Conservation (phyloP, 495 filamentous ascomycete genomes). For the Xeromyces bisporus region DNA sequence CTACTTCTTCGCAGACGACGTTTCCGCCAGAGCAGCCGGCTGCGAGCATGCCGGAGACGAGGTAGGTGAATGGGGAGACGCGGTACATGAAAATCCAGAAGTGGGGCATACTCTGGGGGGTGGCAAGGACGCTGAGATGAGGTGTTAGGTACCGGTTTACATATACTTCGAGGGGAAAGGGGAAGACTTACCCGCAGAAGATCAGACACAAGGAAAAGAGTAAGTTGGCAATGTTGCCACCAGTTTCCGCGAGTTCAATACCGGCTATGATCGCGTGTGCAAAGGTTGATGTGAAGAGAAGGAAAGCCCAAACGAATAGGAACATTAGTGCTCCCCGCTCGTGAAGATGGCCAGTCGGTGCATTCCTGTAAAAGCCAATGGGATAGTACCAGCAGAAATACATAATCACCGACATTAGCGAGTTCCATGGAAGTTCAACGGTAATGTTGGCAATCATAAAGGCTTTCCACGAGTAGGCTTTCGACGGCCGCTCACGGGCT, state of each 20-base stretch:
- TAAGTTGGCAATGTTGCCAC: conserved; percentile 43
- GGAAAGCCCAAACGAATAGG: conserved; percentile 37
- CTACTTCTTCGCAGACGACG: conserved; percentile 40
- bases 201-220: conserved; percentile 44
- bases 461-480: conserved; percentile 58
- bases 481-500: conserved; percentile 52
- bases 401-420: conserved; percentile 45
- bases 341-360: conserved; percentile 24
- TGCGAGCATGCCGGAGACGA: conserved; percentile 47
- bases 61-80: conserved; percentile 56
- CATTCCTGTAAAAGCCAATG: conserved; percentile 43
- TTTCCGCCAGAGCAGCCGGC: conserved; percentile 40
- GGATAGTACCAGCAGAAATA: conserved; percentile 55
- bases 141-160: not conserved
- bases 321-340: conserved; percentile 43
- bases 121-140: conserved; percentile 43
- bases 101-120: conserved; percentile 38
- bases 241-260: conserved; percentile 44
- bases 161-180: not conserved
- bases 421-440: conserved; percentile 58
- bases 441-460: conserved; percentile 55
- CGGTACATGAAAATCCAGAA: conserved; percentile 84
- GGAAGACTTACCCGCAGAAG: conserved; percentile 26
- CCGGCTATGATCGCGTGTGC: conserved; percentile 48
- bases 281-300: conserved; percentile 45